A percentile compares a stretch with the other conserved stretches of the same genome.
Conservation (phyloP, 2,329 filamentous ascomycete species). For the Aspergillus sp. region DNA sequence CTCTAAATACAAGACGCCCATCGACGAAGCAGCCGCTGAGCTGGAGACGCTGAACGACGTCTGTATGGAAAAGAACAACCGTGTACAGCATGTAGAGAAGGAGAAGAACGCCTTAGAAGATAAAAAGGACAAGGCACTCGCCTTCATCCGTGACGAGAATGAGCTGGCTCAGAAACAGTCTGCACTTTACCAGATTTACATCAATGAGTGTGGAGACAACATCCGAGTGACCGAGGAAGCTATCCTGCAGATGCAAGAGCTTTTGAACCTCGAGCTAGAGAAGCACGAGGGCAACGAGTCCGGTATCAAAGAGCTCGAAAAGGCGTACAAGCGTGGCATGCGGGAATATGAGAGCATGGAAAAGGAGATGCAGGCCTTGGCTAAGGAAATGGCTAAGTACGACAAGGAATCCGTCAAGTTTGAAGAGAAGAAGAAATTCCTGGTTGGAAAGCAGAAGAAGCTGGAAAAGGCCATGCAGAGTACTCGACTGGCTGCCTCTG, state of each 20-base stretch:
- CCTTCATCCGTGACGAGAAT: slow-evolving; percentile 89
- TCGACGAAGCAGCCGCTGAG: slow-evolving; percentile 88
- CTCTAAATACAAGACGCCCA: slow-evolving; percentile 95
- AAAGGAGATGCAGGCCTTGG: slow-evolving; percentile 73
- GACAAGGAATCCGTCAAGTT: slow-evolving; percentile 98
- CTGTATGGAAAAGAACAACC: slow-evolving; percentile 89
- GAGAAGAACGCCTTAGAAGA: slow-evolving; percentile 91
- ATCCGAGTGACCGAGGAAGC: slow-evolving; percentile 85
- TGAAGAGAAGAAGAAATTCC: slow-evolving; percentile 95
- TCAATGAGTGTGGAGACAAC: slow-evolving; percentile 85
- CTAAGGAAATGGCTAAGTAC: slow-evolving; percentile 87
- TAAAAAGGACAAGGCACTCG: slow-evolving; percentile 92
- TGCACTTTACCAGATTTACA: slow-evolving; percentile 87
- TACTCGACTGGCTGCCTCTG: slow-evolving; percentile 71
- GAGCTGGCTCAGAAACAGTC: slow-evolving; percentile 88
- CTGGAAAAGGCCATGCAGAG: slow-evolving; percentile 82
- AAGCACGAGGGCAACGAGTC: slow-evolving; percentile 90
- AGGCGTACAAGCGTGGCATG: slow-evolving; percentile 75
- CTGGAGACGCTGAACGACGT: slow-evolving; percentile 92
- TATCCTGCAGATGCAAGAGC: slow-evolving; percentile 83
- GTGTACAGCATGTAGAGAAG: slow-evolving; percentile 97
- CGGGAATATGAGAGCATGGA: slow-evolving; percentile 83
- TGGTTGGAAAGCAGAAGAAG: slow-evolving; percentile 89
- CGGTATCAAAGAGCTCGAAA: slow-evolving; percentile 85
- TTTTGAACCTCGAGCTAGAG: slow-evolving; percentile 83